Conservation (phyloP, 345 rosid genomes). For the sweet orange (Citrus sinensis) region DVS_A1.0 CM039162.1:30329501-30330000, state of each 20-base stretch:
- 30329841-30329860: constrained; percentile 65
- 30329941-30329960: constrained; percentile 95
- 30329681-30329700: constrained; percentile 91
- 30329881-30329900: constrained; percentile 98
- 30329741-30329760: constrained; percentile 78
- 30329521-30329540: constrained; percentile 64
- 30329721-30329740: constrained; percentile 91
- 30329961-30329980: constrained; percentile 95
- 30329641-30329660: constrained; percentile 89
- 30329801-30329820: constrained; percentile 50
- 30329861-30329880: constrained; percentile 84
- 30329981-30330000: constrained; percentile 90
- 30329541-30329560: constrained; percentile 56
- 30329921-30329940: constrained; percentile 85
- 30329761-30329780: constrained; percentile 95
- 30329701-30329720: constrained; percentile 85
- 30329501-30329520: constrained; percentile 74
- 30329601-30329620: constrained; percentile 61
- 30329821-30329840: constrained; percentile 44
- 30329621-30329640: constrained; percentile 97
- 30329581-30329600: constrained; percentile 69
- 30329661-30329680: constrained; percentile 81
- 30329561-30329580: constrained; percentile 82
- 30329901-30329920: constrained; percentile 96
- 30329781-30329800: constrained; percentile 46